phyloP scores from a whole-genome alignment of 352 stramenopile species.

The Phytophthora niederhauseri region DNA sequence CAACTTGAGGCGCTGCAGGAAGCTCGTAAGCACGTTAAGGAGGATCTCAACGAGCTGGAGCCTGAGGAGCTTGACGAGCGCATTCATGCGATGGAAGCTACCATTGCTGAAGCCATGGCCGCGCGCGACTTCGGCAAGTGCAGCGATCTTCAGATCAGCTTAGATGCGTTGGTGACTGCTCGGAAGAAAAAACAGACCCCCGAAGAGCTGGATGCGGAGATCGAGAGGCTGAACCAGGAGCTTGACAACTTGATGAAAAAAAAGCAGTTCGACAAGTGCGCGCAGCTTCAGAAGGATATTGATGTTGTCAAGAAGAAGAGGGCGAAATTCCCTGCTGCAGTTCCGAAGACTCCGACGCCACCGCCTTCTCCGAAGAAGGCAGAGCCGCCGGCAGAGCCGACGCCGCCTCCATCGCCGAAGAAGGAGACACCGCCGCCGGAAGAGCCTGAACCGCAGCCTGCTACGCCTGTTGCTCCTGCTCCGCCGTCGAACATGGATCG shows the following conservation, averaged over 20 bases:
- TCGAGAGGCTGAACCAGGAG: conserved; percentile 71
- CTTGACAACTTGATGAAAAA: conserved; percentile 72
- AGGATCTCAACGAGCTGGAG: conserved; percentile 89
- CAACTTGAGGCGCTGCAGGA: conserved; percentile 81
- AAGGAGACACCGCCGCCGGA: conserved; percentile 21
- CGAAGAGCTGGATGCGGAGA: conserved; percentile 82
- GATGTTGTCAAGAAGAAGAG: conserved; percentile 76
- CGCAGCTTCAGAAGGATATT: conserved; percentile 86
- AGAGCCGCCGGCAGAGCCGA: conserved; percentile 34
- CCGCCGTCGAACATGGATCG: conserved; percentile 45
- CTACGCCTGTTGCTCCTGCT: conserved; percentile 17
- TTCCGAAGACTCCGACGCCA: conserved; percentile 39
- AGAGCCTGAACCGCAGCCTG: conserved; percentile 22
- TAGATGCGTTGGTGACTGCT: conserved; percentile 71
- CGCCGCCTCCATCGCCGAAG: conserved; percentile 32
- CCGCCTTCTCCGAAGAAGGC: conserved; percentile 41
- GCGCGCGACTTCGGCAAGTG: conserved; percentile 85
- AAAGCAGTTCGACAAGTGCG: conserved; percentile 90
- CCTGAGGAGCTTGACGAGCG: conserved; percentile 82
- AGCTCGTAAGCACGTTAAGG: conserved; percentile 73
- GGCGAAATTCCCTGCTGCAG: conserved; percentile 54
- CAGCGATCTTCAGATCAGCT: conserved; percentile 63
- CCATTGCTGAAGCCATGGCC: conserved; percentile 79
- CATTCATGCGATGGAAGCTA: conserved; percentile 66
- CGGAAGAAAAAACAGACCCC: conserved; percentile 90